phyloP scores from a whole-genome alignment of 192 early-diverging fungal species.

The Blastocladiella britannica region DNA sequence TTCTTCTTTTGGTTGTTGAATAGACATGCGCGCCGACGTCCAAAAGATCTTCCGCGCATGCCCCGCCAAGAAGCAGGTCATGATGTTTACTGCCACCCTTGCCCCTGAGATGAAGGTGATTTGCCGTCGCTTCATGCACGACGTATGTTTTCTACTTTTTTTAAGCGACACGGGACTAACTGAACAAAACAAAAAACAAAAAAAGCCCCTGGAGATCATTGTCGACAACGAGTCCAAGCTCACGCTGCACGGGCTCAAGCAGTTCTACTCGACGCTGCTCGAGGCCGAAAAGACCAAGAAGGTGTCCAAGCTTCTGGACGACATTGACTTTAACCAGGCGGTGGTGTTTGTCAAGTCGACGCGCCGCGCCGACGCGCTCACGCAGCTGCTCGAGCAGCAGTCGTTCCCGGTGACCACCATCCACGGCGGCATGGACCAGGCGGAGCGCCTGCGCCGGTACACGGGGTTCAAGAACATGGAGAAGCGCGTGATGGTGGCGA shows the following conservation, averaged over 20 bases:
- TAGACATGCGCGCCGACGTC: conserved; percentile 93
- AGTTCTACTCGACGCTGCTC: conserved; percentile 69
- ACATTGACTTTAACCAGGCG: conserved; percentile 95
- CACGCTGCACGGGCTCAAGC: conserved; percentile 89
- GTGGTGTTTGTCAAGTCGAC: conserved; percentile 91
- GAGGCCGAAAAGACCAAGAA: conserved; percentile 84
- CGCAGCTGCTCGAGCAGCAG: conserved; percentile 65
- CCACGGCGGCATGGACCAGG: conserved; percentile 74
- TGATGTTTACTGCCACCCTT: conserved; percentile 95
- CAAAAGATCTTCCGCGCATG: conserved; percentile 89
- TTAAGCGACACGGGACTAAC: too few relatives aligned
- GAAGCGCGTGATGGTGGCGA: conserved; percentile 89
- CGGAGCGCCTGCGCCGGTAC: conserved; percentile 82
- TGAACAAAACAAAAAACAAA: too few relatives aligned
- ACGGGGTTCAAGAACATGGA: conserved; percentile 87
- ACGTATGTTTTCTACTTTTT: conserved; percentile 24
- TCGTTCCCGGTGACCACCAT: conserved; percentile 90
- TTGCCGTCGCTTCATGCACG: conserved; percentile 97
- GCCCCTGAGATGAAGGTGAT: conserved; percentile 77
- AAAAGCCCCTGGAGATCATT: conserved; percentile 83
- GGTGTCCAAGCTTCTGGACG: conserved; percentile 76
- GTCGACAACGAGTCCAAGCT: conserved; percentile 96
- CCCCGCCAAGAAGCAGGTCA: conserved; percentile 93
- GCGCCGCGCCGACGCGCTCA: conserved; percentile 61
- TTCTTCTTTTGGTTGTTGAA: neutral